Base-by-base conservation (phyloP, 2,329 filamentous ascomycete genomes). In the Paecilomyces dactylethromorphus region DNA sequence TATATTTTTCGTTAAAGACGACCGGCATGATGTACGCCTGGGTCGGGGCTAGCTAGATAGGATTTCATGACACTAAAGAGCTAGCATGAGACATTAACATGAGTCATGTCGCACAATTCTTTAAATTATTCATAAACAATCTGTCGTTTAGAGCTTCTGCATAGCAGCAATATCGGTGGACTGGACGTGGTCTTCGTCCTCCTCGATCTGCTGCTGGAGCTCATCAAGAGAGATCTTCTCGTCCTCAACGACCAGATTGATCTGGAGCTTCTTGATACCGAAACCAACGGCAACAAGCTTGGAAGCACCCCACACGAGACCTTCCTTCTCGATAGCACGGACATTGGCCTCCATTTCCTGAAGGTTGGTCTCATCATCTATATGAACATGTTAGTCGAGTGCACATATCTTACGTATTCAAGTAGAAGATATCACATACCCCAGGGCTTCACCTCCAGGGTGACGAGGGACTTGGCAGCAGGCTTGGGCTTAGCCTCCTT, bases 211-310 rank as follows among this genome's bases (percentile, higher is more conserved):
- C 75, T 91, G 87, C 84, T 96, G 86, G 68, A 99, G 87, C 64
- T 97, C 93, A 69, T 88, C 85, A 65, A 90, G 77, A 67, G 90
- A 92, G 74, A 99, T 78, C 86, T 97, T 97, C 67, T 97, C 93
- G 76, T 99, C 94, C 84, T 97, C 94, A 66, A 97, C 82, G 70
- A 97, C 92, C 69, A 97, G 80, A 88, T 91, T 97, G 84, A 99
- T 96, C 86, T 97, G 93, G 65, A 99, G 87, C 87, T 97, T 97
- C 85, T 90, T 94, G 84, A 99, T 95, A 84, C 94, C 94, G 84
- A 91, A 99, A 73, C 92, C 93, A 71, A 99, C 88, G 66, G 92
- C 78, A 56, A 96, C 88, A 66, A 96, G 83, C 84, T 94, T 90
- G 77, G 90, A 92, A 65, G 83, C 87, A 87, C 93, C 93, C 94